Conservation (phyloP, 768 basidiomycete species). For the Leucocoprinus leucothites region DNA sequence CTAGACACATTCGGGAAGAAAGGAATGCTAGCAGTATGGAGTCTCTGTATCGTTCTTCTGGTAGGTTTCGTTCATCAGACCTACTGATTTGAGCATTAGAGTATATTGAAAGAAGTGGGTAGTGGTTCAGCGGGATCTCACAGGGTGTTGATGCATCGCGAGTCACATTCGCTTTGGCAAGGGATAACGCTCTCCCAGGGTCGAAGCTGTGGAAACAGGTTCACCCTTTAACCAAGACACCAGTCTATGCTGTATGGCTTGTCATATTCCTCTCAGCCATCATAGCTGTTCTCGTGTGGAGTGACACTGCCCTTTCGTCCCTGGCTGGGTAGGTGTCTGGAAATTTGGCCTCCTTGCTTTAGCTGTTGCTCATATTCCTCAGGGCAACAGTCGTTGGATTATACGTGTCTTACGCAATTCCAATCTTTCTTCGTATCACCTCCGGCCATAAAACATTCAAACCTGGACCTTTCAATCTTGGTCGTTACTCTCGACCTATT, state of each 20-base stretch:
- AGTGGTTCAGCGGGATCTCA: constrained; percentile 64
- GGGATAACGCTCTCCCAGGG: constrained; percentile 36
- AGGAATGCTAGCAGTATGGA: constrained; percentile 62
- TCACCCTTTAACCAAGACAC: constrained; percentile 28
- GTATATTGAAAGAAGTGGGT: background rate
- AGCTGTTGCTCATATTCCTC: background rate
- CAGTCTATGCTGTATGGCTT: constrained; percentile 40
- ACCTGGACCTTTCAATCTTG: constrained; percentile 32
- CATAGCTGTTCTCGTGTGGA: constrained; percentile 31
- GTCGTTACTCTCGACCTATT: constrained; percentile 25
- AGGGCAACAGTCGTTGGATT: constrained; percentile 9
- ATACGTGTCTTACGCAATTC: constrained; percentile 34
- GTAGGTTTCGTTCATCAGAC: background rate
- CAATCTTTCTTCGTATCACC: constrained; percentile 32
- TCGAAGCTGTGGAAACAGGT: constrained; percentile 34
- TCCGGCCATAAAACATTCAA: constrained; percentile 26
- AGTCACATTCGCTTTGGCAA: constrained; percentile 60
- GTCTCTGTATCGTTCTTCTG: constrained; percentile 46
- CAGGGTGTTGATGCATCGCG: constrained; percentile 66
- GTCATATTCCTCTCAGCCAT: constrained; percentile 27
- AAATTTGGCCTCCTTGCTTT: background rate
- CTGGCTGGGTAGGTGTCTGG: constrained; percentile 27
- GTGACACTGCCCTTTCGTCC: constrained; percentile 27
- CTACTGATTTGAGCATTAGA: background rate
- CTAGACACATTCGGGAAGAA: constrained; percentile 51